Evolutionary conservation across 805 yeast genomes (phyloP).

Genomic region (Starmerella bombicola): DNA sequence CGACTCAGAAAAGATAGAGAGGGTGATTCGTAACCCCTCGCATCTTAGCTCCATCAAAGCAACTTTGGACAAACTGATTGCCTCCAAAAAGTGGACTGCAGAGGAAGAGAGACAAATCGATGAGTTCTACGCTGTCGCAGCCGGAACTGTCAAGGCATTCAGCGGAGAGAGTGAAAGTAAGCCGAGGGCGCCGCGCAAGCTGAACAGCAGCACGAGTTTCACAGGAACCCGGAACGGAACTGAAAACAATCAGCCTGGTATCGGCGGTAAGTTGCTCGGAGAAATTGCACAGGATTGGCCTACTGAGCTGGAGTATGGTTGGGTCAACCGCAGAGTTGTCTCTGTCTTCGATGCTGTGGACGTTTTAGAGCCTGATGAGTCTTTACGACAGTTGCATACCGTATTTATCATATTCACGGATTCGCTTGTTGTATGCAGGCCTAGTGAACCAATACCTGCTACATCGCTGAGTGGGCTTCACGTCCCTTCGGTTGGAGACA

Average conservation of each 20-base stretch:
- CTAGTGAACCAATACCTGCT: constrained; percentile 36
- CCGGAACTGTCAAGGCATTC: constrained; percentile 66
- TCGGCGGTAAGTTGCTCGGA: constrained; percentile 60
- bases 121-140: constrained; percentile 38
- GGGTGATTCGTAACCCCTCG: constrained; percentile 54
- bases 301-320: constrained; percentile 67
- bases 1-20: constrained; percentile 34
- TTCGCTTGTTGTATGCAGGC: constrained; percentile 47
- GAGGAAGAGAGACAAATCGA: constrained; percentile 26
- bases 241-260: background rate
- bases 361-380: constrained; percentile 24
- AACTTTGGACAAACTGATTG: constrained; percentile 49
- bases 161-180: constrained; percentile 32
- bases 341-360: constrained; percentile 48
- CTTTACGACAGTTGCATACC: constrained; percentile 30
- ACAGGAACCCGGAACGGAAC: background rate
- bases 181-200: no score
- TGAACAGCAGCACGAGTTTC: background rate
- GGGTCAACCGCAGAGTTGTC: constrained; percentile 77
- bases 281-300: constrained; percentile 88
- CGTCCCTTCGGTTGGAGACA: constrained; percentile 56
- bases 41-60: constrained; percentile 61
- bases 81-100: constrained; percentile 37
- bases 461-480: constrained; percentile 27
- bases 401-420: constrained; percentile 74